A percentile compares a stretch with the other conserved stretches of the same genome.
These are phyloP conservation scores for Pseudocercospora vitis DNA, from an alignment of 2,329 filamentous ascomycete species.

Conservation along the genomic window DNA sequence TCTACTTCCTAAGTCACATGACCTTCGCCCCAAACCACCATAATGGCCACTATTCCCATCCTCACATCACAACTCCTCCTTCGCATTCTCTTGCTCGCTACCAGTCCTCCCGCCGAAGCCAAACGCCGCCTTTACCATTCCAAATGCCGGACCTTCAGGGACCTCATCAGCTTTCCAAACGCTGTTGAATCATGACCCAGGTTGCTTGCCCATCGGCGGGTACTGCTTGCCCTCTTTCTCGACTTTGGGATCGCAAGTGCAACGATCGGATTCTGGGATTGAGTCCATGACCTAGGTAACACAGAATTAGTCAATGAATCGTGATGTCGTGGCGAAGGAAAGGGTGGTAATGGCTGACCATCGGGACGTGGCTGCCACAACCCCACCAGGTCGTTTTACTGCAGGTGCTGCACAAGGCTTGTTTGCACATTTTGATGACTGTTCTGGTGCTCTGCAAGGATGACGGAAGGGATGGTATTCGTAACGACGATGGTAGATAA, in stretches of 20 bases:
- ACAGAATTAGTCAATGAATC: background rate
- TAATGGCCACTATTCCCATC: constrained; percentile 12
- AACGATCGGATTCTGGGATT: constrained; percentile 60
- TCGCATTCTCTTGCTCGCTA: constrained; percentile 17
- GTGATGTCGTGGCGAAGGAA: background rate
- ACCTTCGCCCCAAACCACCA: constrained; percentile 8
- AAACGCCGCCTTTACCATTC: constrained; percentile 35
- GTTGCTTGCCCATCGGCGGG: constrained; percentile 58
- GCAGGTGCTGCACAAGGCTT: constrained; percentile 62
- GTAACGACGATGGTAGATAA: background rate
- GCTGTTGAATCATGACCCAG: constrained; percentile 8
- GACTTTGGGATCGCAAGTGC: constrained; percentile 64
- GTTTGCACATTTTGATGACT: constrained; percentile 60
- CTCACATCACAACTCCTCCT: constrained; percentile 28
- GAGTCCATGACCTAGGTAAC: constrained; percentile 57
- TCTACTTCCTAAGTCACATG: constrained; percentile 8
- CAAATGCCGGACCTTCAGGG: constrained; percentile 31
- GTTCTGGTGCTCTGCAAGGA: background rate
- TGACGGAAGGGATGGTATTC: too few relatives aligned
- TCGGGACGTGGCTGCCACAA: constrained; percentile 34
- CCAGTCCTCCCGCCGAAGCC: constrained; percentile 27
- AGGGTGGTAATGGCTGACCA: constrained; percentile 38
- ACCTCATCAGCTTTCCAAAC: constrained; percentile 11
- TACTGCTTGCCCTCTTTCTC: constrained; percentile 62
- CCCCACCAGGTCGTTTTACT: constrained; percentile 38